Base-by-base conservation (phyloP, 2,329 filamentous ascomycete species). In the Xylariales sp. region DNA sequence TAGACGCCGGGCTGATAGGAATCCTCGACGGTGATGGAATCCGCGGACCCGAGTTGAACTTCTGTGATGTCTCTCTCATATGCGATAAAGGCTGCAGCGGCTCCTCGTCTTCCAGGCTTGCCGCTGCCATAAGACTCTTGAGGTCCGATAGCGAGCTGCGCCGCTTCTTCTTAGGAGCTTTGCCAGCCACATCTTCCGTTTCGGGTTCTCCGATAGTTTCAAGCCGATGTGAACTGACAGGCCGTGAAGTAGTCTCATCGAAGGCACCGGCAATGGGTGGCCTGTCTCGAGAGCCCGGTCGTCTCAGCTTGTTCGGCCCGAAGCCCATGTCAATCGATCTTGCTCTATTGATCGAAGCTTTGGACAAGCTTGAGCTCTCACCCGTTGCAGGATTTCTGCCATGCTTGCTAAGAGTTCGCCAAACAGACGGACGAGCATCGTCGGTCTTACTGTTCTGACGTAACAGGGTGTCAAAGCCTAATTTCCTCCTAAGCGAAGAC, bases 61-160 rank as follows among this genome's bases (percentile, higher is more conserved):
- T 78, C 44, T 77, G 74, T 2, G 73, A 73, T 2, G 73, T 77
- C 48, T 73, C 66, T 51, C 74, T 70, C 58, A 73, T 69, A 50
- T 72, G 61, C 48, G 72, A 71, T 16, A 79, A 60, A 3, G 75
- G 73, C 56, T 73, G 70, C 11, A 69, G 51, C 7, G 64, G 51
- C 25, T 47, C 46, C 16, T 43, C 60, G 50, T 51, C 65, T 55
- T 60, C 70, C 1, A 83, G 62, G 9, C 69, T 74, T 7, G 82
- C 71, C 42, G 78, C 73, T 29, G 73, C 75, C 64, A 91, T 82
- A 14, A 87, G 68, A 42, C 70, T 74, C 51, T 81, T 85, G 35
- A 97, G 72, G 60, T 97, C 91, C 4, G 90, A 95, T 31, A 97
- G 68, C 19, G 90, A 96, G 65, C 90, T 96, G 58, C 91, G 82